phyloP scores from a whole-genome alignment of 2,329 filamentous ascomycete species.

The Diaporthe humulicola region DNA sequence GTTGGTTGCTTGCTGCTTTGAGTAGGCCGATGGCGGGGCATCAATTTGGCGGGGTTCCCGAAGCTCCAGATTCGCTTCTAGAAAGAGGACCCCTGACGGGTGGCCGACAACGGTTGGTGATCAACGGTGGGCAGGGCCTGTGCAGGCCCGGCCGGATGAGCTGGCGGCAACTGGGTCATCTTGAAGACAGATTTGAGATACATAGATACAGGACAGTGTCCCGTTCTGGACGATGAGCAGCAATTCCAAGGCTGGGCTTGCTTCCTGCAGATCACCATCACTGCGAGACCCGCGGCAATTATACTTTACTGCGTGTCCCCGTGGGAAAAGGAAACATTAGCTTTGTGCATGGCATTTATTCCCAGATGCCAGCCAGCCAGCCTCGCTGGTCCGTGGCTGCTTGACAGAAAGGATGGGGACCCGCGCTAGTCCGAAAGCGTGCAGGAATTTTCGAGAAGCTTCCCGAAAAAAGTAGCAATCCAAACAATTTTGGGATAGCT shows the following conservation, averaged over 20 bases:
- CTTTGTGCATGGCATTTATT: background rate
- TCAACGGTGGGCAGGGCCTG: constrained; percentile 14
- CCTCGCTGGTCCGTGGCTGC: background rate
- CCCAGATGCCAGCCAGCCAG: background rate
- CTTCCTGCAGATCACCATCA: constrained; percentile 16
- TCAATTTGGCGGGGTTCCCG: constrained; percentile 37
- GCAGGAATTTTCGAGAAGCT: constrained; percentile 53
- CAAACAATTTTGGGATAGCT: constrained; percentile 25
- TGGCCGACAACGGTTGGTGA: background rate
- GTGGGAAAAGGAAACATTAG: constrained; percentile 4
- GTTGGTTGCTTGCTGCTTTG: constrained; percentile 26
- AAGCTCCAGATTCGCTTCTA: constrained; percentile 37
- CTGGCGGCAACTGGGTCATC: constrained; percentile 6
- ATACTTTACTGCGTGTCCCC: background rate
- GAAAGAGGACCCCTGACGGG: constrained; percentile 24
- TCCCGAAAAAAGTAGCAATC: constrained; percentile 46
- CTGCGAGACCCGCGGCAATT: constrained; percentile 16
- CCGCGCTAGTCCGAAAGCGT: constrained; percentile 46
- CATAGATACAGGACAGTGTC: background rate
- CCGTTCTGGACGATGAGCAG: background rate
- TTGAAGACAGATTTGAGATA: background rate
- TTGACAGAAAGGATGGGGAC: constrained; percentile 28
- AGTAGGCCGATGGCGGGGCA: constrained; percentile 33
- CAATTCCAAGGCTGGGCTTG: constrained; percentile 18
- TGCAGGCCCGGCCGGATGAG: constrained; percentile 20